These are phyloP conservation scores for Aquilaria yunnanensis DNA, from an alignment of 345 rosid species.

Conservation along the genomic window DNA sequence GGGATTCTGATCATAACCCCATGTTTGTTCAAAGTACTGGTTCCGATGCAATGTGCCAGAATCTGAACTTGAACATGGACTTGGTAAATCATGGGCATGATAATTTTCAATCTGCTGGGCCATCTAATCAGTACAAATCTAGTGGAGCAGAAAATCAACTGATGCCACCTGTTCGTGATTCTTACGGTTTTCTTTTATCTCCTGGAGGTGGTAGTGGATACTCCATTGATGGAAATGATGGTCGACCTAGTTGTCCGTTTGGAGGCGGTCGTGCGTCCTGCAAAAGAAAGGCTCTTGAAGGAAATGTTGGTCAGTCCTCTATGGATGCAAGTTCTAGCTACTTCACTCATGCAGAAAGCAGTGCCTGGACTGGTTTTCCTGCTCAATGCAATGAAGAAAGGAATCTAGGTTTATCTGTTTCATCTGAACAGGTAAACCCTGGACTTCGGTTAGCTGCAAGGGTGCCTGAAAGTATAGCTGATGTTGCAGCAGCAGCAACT, in stretches of 20 bases:
- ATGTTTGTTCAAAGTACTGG: constrained; percentile 38
- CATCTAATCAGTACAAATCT: constrained; percentile 30
- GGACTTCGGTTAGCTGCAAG: constrained; percentile 43
- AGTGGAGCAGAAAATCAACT: constrained; percentile 28
- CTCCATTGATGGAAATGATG: constrained; percentile 28
- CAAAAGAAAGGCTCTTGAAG: constrained; percentile 80
- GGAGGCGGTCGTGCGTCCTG: constrained; percentile 56
- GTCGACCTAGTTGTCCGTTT: constrained; percentile 37
- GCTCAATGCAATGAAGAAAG: constrained; percentile 25
- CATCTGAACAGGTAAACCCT: constrained; percentile 39
- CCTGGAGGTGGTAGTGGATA: constrained; percentile 39
- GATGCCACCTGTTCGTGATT: constrained; percentile 22
- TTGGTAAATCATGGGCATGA: constrained; percentile 40
- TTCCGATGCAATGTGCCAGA: constrained; percentile 26
- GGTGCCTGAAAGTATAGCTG: constrained; percentile 33
- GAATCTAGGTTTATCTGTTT: constrained; percentile 30
- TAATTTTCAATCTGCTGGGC: constrained; percentile 33
- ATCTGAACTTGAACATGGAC: constrained; percentile 56
- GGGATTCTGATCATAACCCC: constrained; percentile 30
- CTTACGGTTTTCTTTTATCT: constrained; percentile 28
- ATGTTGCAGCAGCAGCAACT: constrained; percentile 14
- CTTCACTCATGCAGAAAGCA: constrained; percentile 46
- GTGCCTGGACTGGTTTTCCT: constrained; percentile 38
- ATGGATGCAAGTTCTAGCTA: constrained; percentile 43
- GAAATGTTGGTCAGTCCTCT: constrained; percentile 58